Base-by-base conservation (phyloP, 1,139 yeast genomes). In the Hansenula anomala region DNA sequence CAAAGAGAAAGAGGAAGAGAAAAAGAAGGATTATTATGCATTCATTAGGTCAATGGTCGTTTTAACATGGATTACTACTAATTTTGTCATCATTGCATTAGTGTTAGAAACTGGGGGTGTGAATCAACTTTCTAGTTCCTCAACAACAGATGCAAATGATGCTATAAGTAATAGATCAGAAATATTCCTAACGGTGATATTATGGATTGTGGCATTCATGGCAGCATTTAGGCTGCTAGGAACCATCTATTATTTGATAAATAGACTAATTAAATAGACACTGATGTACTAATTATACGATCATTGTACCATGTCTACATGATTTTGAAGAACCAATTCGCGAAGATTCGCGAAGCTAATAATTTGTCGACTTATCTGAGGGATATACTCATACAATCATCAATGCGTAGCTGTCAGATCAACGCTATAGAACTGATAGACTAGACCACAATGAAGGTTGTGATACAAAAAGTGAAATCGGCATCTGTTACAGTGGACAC, bases 401-500 rank as follows among this genome's bases (percentile, higher is more conserved):
- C n/a, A n/a, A n/a, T n/a, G n/a, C n/a, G n/a, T n/a, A n/a, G n/a
- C n/a, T n/a, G n/a, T n/a, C n/a, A n/a, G n/a, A n/a, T n/a, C n/a
- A n/a, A n/a, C n/a, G n/a, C n/a, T n/a, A n/a, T n/a, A n/a, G n/a
- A n/a, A n/a, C n/a, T n/a, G n/a, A n/a, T n/a, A n/a, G n/a, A n/a
- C n/a, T n/a, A n/a, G n/a, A n/a, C n/a, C n/a, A n/a, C n/a, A n/a
- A 90, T 90, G 98, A 80, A 80, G 59, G 86, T 90, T 3, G 96
- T 90, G 3, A 75, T 90, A 28, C 98, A 90, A 55, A 78, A 85
- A 53, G 97, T 89, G 16, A 86, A 83, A 48, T 71, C 73, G 38
- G 97, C 97, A 0, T 82, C 95, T 0, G 97, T 90, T 1, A 75
- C 86, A 0, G 97, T 92, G 0, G 87, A 88, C 41, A 67, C 71